Evolutionary conservation across 176 grass and related monocot genomes (phyloP), one percentile per base, ranked within the genome.

Genomic region (Oryza meridionalis): DNA sequence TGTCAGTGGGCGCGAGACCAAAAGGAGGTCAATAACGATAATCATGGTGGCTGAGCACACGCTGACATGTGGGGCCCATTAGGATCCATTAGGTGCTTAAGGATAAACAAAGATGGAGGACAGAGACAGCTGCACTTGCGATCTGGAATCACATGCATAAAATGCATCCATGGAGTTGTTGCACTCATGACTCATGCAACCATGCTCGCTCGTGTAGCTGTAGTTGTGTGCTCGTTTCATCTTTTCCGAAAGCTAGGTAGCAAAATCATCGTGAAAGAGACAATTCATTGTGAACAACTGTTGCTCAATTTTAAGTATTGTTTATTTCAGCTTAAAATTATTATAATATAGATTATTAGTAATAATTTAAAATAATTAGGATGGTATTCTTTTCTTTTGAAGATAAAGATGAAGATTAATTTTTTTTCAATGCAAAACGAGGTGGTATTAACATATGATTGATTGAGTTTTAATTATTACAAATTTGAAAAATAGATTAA

Each of bases 131-230:
- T 47, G 67, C 16, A 32, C 33, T 37, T 37, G 25, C 2, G 47
- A 58, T 45, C 47, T 81, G 49, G 46, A 79, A 29, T 80, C 70
- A 43, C 77, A 81, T 80, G 82, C 69, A 73, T 16, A 27, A 40
- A 6, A 8, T 37, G 12, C 50, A 19, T 55, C 50, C 50, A 5
- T 19, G 4, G 50, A 55, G 4, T 17, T 13, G 11, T 44, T 16
- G 14, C 49, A 51, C 46, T 49, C 49, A 51, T 16, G 5, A 50
- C 45, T 47, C 49, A 51, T 16, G 5, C 49, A 55, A 19, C 16
- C 50, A 17, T 55, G 50, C 16, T 19, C 16, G 50, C 46, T 49
- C 15, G 46, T 49, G 12, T 14, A 12, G 45, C 1, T 35, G 33
- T 35, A 11, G 37, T 9, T 40, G 6, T 51, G 15, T 51, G 15